These are phyloP conservation scores for Lactifluus subvellereus DNA, from an alignment of 768 basidiomycete species.

Conservation along the genomic window DNA sequence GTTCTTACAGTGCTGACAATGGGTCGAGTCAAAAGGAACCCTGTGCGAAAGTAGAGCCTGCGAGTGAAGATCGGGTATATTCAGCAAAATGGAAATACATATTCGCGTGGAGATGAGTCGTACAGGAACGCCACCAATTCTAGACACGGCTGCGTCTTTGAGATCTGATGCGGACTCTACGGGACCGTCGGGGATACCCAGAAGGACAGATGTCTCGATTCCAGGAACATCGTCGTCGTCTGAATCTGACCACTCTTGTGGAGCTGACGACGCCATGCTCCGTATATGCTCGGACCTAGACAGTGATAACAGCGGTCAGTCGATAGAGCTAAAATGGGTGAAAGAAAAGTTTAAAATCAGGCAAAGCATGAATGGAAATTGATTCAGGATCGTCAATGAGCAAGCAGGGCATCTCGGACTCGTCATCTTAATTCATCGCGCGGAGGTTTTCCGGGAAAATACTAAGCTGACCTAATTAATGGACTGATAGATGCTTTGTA, in stretches of 20 bases:
- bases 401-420: constrained; percentile 60
- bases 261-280: constrained; percentile 38
- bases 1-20: constrained; percentile 63
- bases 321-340: constrained; percentile 11
- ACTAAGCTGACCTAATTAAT: constrained; percentile 6
- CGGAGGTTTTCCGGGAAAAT: neutral
- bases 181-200: constrained; percentile 76
- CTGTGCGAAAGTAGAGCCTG: constrained; percentile 70
- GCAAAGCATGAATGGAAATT: constrained; percentile 89
- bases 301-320: constrained; percentile 18
- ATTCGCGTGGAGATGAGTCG: constrained; percentile 49
- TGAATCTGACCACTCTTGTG: constrained; percentile 77
- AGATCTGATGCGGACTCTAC: constrained; percentile 55
- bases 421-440: constrained; percentile 58
- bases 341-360: constrained; percentile 46
- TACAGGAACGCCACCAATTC: constrained; percentile 88
- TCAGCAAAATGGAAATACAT: constrained; percentile 40
- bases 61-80: constrained; percentile 28
- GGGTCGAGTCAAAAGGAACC: constrained; percentile 55
- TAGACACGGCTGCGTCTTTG: constrained; percentile 76
- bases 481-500: neutral
- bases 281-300: neutral
- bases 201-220: constrained; percentile 65
- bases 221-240: constrained; percentile 55
- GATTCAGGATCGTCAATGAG: constrained; percentile 57